Percentiles rank a stretch among this genome's conserved stretches.
Evolutionary conservation across 805 yeast genomes (phyloP).

Genomic region (Metschnikowia cubensis): DNA sequence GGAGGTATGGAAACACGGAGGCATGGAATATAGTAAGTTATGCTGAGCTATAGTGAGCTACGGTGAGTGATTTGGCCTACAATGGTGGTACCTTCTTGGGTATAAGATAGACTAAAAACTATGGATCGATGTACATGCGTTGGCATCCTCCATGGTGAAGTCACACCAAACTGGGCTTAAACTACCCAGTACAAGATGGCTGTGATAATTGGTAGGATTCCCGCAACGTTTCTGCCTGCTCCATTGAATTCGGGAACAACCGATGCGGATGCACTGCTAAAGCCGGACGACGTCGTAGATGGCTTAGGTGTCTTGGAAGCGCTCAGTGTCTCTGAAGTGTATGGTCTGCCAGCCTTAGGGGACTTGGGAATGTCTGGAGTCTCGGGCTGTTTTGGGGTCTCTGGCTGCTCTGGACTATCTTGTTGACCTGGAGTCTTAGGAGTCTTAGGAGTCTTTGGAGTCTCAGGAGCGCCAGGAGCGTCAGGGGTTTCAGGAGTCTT

Average conservation of each 20-base stretch:
- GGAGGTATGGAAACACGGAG: too few relatives aligned
- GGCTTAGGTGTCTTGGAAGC: neutral
- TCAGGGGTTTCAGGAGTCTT: neutral
- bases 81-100: too few relatives aligned
- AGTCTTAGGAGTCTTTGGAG: neutral
- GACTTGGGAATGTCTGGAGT: neutral
- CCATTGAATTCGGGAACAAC: neutral
- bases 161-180: neutral
- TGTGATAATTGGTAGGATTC: neutral
- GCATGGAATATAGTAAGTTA: too few relatives aligned
- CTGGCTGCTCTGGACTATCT: neutral
- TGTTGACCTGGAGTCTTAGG: neutral
- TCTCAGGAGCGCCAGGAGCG: neutral
- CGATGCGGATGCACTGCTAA: neutral
- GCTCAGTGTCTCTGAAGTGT: neutral
- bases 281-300: neutral
- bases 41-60: too few relatives aligned
- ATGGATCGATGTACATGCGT: too few relatives aligned
- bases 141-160: too few relatives aligned
- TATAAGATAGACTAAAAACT: too few relatives aligned
- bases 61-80: too few relatives aligned
- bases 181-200: neutral
- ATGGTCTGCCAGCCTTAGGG: neutral
- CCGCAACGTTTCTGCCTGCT: neutral
- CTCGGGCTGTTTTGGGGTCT: neutral